Conservation (phyloP, 345 rosid species). For the Brassica cretica region DNA sequence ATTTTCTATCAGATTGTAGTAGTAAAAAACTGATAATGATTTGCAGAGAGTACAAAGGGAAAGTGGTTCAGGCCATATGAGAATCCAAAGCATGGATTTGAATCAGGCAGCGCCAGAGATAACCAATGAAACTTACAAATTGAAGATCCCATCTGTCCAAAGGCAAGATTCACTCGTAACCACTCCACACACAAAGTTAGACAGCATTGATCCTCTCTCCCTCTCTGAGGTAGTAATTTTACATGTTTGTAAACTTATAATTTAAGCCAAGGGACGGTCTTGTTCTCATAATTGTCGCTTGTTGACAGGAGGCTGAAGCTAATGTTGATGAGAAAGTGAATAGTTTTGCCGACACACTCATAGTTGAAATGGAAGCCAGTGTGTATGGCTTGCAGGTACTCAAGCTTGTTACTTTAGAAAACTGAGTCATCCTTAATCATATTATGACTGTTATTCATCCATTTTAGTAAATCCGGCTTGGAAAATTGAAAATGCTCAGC, state of each 20-base stretch:
- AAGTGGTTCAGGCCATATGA: slow-evolving; percentile 29
- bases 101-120: slow-evolving; percentile 35
- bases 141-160: slow-evolving; percentile 20
- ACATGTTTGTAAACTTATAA: slow-evolving; percentile 19
- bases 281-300: slow-evolving; percentile 15
- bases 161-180: slow-evolving; percentile 35
- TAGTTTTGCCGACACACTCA: slow-evolving; percentile 47
- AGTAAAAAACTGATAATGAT: slow-evolving; percentile 8
- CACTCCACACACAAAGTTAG: slow-evolving; percentile 33
- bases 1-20: slow-evolving; percentile 25
- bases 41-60: slow-evolving; percentile 17
- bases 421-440: slow-evolving; percentile 9
- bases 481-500: neutral
- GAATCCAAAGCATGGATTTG: slow-evolving; percentile 28
- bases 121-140: slow-evolving; percentile 22
- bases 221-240: slow-evolving; percentile 33
- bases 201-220: slow-evolving; percentile 37
- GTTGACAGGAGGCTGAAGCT: slow-evolving; percentile 45
- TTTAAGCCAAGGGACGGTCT: neutral
- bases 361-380: slow-evolving; percentile 73
- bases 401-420: neutral
- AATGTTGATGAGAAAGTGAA: slow-evolving; percentile 40
- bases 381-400: slow-evolving; percentile 69
- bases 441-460: neutral
- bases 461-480: neutral